phyloP scores from a whole-genome alignment of 1,284 basidiomycete species.

The Cryptococcus amylolentus region DNA sequence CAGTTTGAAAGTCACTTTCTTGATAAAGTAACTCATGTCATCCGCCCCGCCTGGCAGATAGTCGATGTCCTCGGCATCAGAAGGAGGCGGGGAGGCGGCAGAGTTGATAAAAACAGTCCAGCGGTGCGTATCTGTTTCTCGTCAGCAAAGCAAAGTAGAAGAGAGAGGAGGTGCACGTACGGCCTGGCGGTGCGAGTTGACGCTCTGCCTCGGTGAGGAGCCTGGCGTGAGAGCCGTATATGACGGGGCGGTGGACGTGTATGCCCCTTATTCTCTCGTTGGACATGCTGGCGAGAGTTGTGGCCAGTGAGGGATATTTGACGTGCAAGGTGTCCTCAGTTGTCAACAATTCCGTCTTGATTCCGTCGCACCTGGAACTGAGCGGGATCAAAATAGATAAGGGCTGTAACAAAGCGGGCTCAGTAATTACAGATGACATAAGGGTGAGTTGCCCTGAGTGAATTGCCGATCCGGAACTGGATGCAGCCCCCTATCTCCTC shows the following conservation, averaged over 20 bases:
- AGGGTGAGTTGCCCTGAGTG: background rate
- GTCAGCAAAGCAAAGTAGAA: slow-evolving; percentile 47
- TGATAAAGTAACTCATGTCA: slow-evolving; percentile 83
- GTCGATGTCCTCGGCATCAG: slow-evolving; percentile 53
- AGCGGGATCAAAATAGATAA: background rate
- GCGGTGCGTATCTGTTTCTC: slow-evolving; percentile 79
- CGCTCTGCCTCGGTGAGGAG: slow-evolving; percentile 71
- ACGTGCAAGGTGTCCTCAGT: background rate
- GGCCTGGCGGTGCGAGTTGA: slow-evolving; percentile 34
- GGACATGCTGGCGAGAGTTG: slow-evolving; percentile 14
- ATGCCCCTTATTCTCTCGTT: slow-evolving; percentile 57
- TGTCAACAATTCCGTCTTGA: slow-evolving; percentile 1
- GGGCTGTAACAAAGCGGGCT: background rate
- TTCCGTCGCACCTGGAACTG: background rate
- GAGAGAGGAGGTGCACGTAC: slow-evolving; percentile 25
- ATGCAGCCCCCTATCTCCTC: background rate
- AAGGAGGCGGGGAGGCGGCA: slow-evolving; percentile 53
- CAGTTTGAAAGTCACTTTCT: slow-evolving; percentile 93
- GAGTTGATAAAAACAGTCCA: slow-evolving; percentile 93
- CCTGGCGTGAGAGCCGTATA: slow-evolving; percentile 93
- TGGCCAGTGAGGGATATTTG: background rate
- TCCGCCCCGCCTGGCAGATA: slow-evolving; percentile 68
- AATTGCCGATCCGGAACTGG: background rate
- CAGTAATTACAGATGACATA: background rate
- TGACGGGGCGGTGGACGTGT: slow-evolving; percentile 82